Evolutionary conservation across 2,329 filamentous ascomycete species (phyloP), one percentile per base, ranked within the genome.

Genomic region (Alternaria tenuissima): DNA sequence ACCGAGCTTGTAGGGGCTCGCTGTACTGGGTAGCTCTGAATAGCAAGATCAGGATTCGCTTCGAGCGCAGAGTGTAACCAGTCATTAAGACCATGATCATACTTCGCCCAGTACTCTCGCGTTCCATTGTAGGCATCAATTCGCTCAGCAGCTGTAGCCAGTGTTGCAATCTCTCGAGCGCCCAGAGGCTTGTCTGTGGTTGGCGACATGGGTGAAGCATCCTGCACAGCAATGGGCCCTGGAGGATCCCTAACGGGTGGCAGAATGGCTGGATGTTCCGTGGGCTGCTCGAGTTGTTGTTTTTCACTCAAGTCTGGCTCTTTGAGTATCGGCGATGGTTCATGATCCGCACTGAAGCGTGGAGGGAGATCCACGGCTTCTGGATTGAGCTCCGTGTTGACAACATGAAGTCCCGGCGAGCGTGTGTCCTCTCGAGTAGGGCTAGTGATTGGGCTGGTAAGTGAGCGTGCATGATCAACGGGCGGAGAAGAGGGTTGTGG

Each of bases 141-240:
- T 20, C 93, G 88, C 66, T 95, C 89, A 14, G 84, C 77, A 0
- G 88, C 78, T 2, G 86, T 87, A 16, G 86, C 83, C 51, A 95
- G 83, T 8, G 86, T 87, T 69, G 93, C 84, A 62, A 97, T 96
- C 59, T 96, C 91, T 52, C 89, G 87, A 78, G 96, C 94, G 1
- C 82, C 64, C 86, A 83, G 38, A 86, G 66, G 73, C 52, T 77
- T 77, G 41, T 69, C 71, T 12, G 68, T 64, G 5, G 64, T 66
- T 24, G 72, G 68, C n/a, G 71, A 75, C 26, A 56, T 72, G 3
- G 52, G 30, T 18, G 59, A 52, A 36, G 64, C 43, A 8, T 71
- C 72, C 22, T 69, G 66, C n/a, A 57, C 32, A 11, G 63, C 36
- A 43, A 20, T 48, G 18, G 70, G 59, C 11, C 64, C 51, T 16